phyloP scores from a whole-genome alignment of 345 rosid genomes.

The Gossypium ekmanianum region DNA sequence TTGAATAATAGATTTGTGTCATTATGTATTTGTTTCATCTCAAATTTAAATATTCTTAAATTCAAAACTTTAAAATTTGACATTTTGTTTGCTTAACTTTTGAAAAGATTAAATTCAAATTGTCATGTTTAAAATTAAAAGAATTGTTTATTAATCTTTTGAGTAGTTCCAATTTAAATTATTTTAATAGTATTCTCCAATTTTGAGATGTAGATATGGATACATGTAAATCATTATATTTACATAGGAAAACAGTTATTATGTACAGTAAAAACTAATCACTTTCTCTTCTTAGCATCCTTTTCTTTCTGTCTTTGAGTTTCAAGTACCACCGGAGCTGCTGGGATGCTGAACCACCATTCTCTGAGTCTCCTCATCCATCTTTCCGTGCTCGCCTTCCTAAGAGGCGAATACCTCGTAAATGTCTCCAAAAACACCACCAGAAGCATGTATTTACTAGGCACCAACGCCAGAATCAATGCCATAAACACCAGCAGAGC shows the following conservation, averaged over 20 bases:
- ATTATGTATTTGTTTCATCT: no score
- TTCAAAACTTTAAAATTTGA: no score
- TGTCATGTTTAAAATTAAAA: no score
- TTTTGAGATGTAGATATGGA: not conserved
- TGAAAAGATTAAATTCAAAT: no score
- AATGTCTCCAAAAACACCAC: conserved; percentile 57
- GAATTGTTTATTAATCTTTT: not conserved
- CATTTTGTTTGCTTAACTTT: no score
- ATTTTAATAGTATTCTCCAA: not conserved
- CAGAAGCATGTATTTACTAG: conserved; percentile 51
- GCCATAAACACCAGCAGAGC: conserved; percentile 35
- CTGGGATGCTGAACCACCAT: conserved; percentile 98
- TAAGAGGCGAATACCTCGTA: conserved; percentile 74
- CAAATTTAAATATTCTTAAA: no score
- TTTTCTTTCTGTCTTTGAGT: conserved; percentile 33
- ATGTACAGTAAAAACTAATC: not conserved
- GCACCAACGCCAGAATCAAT: conserved; percentile 34
- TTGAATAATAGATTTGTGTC: no score
- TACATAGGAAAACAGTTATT: not conserved
- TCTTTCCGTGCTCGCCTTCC: conserved; percentile 67
- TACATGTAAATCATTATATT: not conserved
- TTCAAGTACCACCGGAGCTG: conserved; percentile 77
- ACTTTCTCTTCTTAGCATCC: conserved; percentile 68
- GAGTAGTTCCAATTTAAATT: not conserved
- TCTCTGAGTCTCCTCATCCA: conserved; percentile 74